Evolutionary conservation across 768 basidiomycete genomes (phyloP), one percentile per base, ranked within the genome.

Genomic region (Rubroboletus pulcherrimus): DNA sequence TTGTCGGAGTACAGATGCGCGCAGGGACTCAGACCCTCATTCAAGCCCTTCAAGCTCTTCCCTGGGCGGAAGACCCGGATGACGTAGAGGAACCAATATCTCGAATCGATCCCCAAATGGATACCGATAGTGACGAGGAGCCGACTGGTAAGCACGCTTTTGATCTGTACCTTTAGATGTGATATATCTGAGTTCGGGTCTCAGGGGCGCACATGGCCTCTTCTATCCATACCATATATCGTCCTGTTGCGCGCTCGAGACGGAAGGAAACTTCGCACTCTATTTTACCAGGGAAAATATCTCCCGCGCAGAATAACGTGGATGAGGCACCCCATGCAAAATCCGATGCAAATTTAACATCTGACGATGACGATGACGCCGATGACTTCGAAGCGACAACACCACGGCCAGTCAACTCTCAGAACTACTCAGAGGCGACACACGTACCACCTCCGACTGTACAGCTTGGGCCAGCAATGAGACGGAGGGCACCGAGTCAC

Each of bases 1-100:
- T 21, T 51, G 38, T 47, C 55, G 55, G 55, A 56, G 44, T 59
- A 37, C 66, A 93, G 91, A 88, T 93, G 84, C 86, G 89, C 39
- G 83, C 85, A 26, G 91, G 91, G 15, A 93, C 91, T 3, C 92
- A 93, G 67, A 89, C 91, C 3, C 81, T 93, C 48, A 93, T 93
- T 38, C 91, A 93, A 73, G 91, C 89, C 4, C 77, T 93, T 14
- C 91, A 93, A 64, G 91, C 90, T 2, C 77, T 93, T 40, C 92
- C 91, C 19, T 89, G 86, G 87, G 78, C 80, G 34, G 83, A 85
- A 39, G 81, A 79, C 56, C 77, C 80, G 9, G 87, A 91, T 59
- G 84, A 83, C 53, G 85, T 87, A 33, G 86, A 88, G 39, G 89
- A 86, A 46, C 71, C 77, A 30, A 64, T 76, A 11, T 70, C 75